phyloP scores from a whole-genome alignment of 176 grass and related monocot species.

The Oryza australiensis region DNA sequence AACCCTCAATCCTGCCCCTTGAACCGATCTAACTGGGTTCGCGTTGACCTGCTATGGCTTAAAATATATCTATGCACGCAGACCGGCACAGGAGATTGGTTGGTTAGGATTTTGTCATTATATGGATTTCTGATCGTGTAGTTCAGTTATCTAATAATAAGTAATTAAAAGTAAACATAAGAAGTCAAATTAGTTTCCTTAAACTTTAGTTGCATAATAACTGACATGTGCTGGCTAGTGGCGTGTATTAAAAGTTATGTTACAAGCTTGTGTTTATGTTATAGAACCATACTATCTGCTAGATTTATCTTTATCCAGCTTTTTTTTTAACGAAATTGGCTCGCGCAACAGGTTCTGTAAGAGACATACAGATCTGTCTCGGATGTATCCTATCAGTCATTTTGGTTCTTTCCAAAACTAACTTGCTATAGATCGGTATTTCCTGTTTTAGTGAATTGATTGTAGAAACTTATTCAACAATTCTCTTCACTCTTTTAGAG shows the following conservation, averaged over 20 bases:
- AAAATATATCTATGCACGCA: not conserved
- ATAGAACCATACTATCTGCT: conserved; percentile 20
- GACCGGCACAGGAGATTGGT: not conserved
- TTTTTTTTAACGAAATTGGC: not conserved
- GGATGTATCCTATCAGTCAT: not conserved
- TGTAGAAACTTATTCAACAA: not conserved
- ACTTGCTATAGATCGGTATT: conserved; percentile 8
- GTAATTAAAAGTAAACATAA: conserved; percentile 2
- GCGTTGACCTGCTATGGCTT: not conserved
- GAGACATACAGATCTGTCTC: not conserved
- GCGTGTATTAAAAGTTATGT: not conserved
- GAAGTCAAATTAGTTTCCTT: conserved; percentile 34
- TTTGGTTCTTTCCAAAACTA: not conserved
- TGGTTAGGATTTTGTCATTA: not conserved
- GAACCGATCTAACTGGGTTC: too few species aligned
- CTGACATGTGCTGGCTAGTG: conserved; percentile 6
- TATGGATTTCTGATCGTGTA: not conserved
- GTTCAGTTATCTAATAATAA: conserved; percentile 5
- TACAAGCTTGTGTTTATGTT: not conserved
- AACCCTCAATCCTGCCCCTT: too few species aligned
- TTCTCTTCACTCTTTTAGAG: not conserved
- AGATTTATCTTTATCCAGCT: not conserved
- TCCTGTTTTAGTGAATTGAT: not conserved
- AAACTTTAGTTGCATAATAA: not conserved
- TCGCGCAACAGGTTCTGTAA: not conserved